phyloP scores from a whole-genome alignment of 2,329 filamentous ascomycete genomes.

The Fusarium coffeatum region DNA sequence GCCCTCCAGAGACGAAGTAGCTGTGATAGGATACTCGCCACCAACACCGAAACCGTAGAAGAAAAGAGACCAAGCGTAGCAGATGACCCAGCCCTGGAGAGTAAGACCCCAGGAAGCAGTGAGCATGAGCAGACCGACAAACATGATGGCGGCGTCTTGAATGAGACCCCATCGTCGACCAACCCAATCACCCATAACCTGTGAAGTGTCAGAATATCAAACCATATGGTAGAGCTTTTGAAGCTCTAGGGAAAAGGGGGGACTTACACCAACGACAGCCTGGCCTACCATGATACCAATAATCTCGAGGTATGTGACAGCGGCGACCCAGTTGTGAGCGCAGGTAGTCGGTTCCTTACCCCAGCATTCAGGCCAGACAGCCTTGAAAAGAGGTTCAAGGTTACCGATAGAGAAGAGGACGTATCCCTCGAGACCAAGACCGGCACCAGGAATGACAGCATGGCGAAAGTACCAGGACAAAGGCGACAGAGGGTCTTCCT shows the following conservation, averaged over 20 bases:
- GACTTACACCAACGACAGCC: slow-evolving; percentile 80
- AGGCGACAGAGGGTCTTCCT: slow-evolving; percentile 85
- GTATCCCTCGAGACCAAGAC: slow-evolving; percentile 92
- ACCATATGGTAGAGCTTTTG: background rate
- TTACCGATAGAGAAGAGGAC: slow-evolving; percentile 98
- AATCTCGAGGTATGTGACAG: slow-evolving; percentile 92
- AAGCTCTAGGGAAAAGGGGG: background rate
- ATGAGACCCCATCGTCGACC: slow-evolving; percentile 96
- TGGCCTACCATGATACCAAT: slow-evolving; percentile 96
- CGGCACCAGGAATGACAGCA: slow-evolving; percentile 91
- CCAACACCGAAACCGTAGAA: slow-evolving; percentile 76
- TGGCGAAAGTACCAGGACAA: slow-evolving; percentile 89
- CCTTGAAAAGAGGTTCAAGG: slow-evolving; percentile 81
- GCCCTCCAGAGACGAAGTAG: slow-evolving; percentile 94
- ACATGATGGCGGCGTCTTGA: slow-evolving; percentile 94
- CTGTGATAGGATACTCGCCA: slow-evolving; percentile 96
- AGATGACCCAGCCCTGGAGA: slow-evolving; percentile 95
- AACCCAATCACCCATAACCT: slow-evolving; percentile 76
- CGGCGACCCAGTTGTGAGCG: slow-evolving; percentile 81
- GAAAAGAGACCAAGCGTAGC: slow-evolving; percentile 94
- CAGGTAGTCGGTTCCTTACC: slow-evolving; percentile 69
- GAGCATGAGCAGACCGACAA: slow-evolving; percentile 90
- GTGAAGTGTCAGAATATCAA: slow-evolving; percentile 25
- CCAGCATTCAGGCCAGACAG: slow-evolving; percentile 86
- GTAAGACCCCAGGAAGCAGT: slow-evolving; percentile 89